phyloP scores from a whole-genome alignment of 164 flowering plant genomes.

The Liquidambar formosana region DNA sequence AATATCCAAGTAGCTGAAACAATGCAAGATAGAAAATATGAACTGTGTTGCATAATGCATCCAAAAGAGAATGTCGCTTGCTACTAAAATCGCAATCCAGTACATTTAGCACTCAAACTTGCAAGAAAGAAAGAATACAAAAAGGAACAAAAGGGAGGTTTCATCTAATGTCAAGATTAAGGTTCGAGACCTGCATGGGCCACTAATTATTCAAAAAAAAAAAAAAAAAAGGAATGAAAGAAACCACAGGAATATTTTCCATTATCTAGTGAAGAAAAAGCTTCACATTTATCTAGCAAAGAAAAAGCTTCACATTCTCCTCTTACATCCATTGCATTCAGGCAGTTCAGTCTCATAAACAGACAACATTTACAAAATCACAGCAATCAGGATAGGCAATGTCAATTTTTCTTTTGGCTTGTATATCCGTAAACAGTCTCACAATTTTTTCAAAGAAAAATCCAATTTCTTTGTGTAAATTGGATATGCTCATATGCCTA shows the following conservation, averaged over 20 bases:
- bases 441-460: no score
- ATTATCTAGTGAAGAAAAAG: neutral
- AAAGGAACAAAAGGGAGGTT: neutral
- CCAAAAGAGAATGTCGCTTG: neutral
- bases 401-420: no score
- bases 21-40: slow-evolving; percentile 2
- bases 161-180: no score
- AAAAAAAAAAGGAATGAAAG: neutral
- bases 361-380: no score
- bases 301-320: neutral
- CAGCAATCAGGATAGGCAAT: no score
- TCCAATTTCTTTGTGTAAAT: no score
- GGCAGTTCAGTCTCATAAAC: neutral
- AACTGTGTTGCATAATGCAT: neutral
- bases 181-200: no score
- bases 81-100: neutral
- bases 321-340: neutral
- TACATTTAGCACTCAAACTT: neutral
- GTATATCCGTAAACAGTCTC: no score
- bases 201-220: no score
- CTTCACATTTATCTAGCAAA: neutral
- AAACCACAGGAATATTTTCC: neutral
- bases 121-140: neutral
- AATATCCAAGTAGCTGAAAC: slow-evolving; percentile 63
- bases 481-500: no score